phyloP scores from a whole-genome alignment of 2,329 filamentous ascomycete genomes.

The Calonectria pteridis region DNA sequence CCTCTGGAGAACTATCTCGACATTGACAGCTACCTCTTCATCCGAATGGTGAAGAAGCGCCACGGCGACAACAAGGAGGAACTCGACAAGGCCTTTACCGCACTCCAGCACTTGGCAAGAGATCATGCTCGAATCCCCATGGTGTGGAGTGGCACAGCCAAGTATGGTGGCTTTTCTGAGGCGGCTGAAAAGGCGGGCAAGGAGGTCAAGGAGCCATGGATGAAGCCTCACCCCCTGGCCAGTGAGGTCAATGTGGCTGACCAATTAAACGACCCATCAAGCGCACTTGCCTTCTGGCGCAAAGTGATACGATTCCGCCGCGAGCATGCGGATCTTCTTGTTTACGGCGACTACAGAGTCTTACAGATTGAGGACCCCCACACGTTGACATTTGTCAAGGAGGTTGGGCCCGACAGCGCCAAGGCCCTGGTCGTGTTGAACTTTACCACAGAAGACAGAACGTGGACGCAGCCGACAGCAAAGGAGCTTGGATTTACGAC shows the following conservation, averaged over 20 bases:
- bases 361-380: conserved; percentile 41
- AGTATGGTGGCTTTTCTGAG: conserved; percentile 52
- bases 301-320: conserved; percentile 46
- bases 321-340: conserved; percentile 48
- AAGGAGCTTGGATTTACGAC: conserved; percentile 40
- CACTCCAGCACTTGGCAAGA: conserved; percentile 54
- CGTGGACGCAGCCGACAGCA: conserved; percentile 31
- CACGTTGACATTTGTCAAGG: conserved; percentile 48
- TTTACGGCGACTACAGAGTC: conserved; percentile 51
- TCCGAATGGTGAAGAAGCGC: conserved; percentile 48
- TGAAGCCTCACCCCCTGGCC: conserved; percentile 49
- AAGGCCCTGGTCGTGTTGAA: conserved; percentile 49
- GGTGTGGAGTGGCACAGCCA: conserved; percentile 66
- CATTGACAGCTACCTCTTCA: conserved; percentile 61
- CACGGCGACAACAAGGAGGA: conserved; percentile 47
- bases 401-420: conserved; percentile 37
- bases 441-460: conserved; percentile 47
- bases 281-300: conserved; percentile 51
- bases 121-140: conserved; percentile 77
- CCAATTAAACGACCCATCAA: conserved; percentile 58
- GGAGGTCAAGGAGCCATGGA: conserved; percentile 48
- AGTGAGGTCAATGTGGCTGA: conserved; percentile 66
- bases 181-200: conserved; percentile 49
- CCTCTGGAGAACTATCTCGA: conserved; percentile 68
- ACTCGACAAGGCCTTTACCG: conserved; percentile 51